A percentile compares a stretch with the other conserved stretches of the same genome.
These are phyloP conservation scores for Triangularia verruculosa DNA, from an alignment of 2,329 filamentous ascomycete genomes.

Conservation along the genomic window DNA sequence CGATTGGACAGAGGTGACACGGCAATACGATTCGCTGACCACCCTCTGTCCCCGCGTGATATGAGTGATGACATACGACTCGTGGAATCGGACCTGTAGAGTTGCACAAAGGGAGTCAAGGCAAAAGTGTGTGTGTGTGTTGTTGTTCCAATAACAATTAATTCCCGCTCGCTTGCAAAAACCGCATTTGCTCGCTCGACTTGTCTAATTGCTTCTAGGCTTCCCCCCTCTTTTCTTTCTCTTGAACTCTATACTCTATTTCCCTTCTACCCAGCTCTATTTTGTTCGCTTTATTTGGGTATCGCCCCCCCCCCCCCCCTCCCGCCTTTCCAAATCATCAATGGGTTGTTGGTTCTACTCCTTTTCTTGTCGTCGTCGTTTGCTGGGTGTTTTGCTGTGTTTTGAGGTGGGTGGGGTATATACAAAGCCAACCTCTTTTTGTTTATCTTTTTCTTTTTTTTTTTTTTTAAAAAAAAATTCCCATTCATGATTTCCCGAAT, in stretches of 20 bases:
- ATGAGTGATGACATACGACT: too few species aligned
- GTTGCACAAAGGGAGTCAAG: too few species aligned
- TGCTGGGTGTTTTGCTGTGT: too few species aligned
- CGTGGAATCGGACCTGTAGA: too few species aligned
- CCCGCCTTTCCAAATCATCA: too few species aligned
- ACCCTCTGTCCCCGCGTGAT: too few species aligned
- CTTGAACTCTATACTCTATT: not conserved
- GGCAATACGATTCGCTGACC: too few species aligned
- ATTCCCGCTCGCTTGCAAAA: not conserved
- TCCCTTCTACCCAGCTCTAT: not conserved
- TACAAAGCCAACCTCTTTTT: not conserved
- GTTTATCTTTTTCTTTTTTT: too few species aligned
- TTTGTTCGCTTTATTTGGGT: not conserved
- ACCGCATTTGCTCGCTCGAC: not conserved
- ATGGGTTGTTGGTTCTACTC: not conserved
- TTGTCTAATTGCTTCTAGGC: not conserved
- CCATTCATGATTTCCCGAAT: not conserved
- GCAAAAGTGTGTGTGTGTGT: constrained; percentile 6
- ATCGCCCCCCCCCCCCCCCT: not conserved
- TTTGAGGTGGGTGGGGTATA: not conserved
- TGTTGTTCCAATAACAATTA: not conserved
- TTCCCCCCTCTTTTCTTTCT: not conserved
- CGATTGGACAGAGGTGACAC: too few species aligned
- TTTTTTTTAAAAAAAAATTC: too few species aligned
- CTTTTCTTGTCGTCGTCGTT: not conserved